These are phyloP conservation scores for Ogataea nitratoaversa DNA, from an alignment of 805 yeast genomes.

Conservation along the genomic window DNA sequence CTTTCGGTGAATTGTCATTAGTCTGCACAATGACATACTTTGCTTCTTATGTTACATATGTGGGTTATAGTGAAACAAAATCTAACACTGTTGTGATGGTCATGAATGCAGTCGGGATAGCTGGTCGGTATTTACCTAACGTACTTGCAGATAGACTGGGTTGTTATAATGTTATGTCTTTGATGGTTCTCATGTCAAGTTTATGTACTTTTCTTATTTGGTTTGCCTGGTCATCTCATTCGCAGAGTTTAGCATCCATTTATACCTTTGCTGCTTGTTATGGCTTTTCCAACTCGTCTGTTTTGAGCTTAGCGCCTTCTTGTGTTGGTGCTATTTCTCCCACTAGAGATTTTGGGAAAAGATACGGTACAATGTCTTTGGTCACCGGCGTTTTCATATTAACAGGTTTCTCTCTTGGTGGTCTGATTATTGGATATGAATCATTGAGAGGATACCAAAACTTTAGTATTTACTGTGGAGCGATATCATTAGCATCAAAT, in stretches of 20 bases:
- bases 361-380: conserved; percentile 58
- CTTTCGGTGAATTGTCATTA: conserved; percentile 42
- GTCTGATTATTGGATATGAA: conserved; percentile 36
- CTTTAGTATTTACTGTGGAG: conserved; percentile 42
- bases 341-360: conserved; percentile 57
- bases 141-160: conserved; percentile 39
- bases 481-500: conserved; percentile 35
- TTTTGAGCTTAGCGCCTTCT: conserved; percentile 56
- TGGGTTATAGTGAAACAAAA: conserved; percentile 36
- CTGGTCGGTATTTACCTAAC: conserved; percentile 41
- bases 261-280: conserved; percentile 47
- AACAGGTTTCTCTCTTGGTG: conserved; percentile 40
- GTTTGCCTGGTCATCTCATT: conserved; percentile 49
- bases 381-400: conserved; percentile 32
- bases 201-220: conserved; percentile 43
- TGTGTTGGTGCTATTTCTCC: conserved; percentile 55
- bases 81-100: conserved; percentile 37
- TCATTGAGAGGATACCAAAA: conserved; percentile 32
- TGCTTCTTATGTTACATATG: conserved; percentile 45
- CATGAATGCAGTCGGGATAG: conserved; percentile 34
- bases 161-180: conserved; percentile 38
- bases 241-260: conserved; percentile 27
- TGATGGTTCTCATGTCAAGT: conserved; percentile 31
- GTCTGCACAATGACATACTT: conserved; percentile 46
- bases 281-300: conserved; percentile 56